phyloP scores from a whole-genome alignment of 2,329 filamentous ascomycete genomes.

The Botryosphaeria dothidea region DNA sequence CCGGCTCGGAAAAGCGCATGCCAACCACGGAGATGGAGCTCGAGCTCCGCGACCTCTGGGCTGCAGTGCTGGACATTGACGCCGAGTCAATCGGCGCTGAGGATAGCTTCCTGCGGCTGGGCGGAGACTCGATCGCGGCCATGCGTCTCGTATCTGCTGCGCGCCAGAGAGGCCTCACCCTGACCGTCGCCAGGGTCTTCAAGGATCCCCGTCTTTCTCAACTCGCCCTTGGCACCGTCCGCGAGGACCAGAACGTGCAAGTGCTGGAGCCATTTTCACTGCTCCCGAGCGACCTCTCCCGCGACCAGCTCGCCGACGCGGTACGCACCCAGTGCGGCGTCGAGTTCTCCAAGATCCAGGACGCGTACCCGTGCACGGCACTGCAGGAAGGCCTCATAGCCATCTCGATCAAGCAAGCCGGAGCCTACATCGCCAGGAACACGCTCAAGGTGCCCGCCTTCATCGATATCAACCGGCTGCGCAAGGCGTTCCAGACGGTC shows the following conservation, averaged over 20 bases:
- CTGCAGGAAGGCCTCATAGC: constrained; percentile 59
- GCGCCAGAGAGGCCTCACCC: constrained; percentile 13
- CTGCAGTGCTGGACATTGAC: constrained; percentile 17
- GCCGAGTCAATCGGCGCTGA: constrained; percentile 31
- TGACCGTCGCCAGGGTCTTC: constrained; percentile 26
- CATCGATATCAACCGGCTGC: constrained; percentile 40
- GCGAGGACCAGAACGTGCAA: not conserved
- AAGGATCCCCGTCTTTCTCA: constrained; percentile 19
- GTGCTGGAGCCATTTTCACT: not conserved
- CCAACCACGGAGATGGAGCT: not conserved
- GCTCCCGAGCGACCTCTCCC: not conserved
- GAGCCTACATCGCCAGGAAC: constrained; percentile 50
- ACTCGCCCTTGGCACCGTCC: not conserved
- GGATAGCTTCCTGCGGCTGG: constrained; percentile 43
- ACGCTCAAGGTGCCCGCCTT: constrained; percentile 19
- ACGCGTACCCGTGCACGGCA: constrained; percentile 57
- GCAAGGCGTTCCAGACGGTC: constrained; percentile 48
- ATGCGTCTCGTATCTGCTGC: not conserved
- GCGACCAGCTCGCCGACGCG: not conserved
- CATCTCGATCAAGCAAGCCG: constrained; percentile 52
- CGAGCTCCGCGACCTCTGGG: not conserved
- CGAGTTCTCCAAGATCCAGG: constrained; percentile 37
- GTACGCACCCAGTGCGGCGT: not conserved
- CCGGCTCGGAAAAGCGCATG: not conserved
- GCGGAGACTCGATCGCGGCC: constrained; percentile 38